A percentile compares a stretch with the other conserved stretches of the same genome.
phyloP scores from a whole-genome alignment of 106 monocot species.

The Vanilla planifolia region DNA sequence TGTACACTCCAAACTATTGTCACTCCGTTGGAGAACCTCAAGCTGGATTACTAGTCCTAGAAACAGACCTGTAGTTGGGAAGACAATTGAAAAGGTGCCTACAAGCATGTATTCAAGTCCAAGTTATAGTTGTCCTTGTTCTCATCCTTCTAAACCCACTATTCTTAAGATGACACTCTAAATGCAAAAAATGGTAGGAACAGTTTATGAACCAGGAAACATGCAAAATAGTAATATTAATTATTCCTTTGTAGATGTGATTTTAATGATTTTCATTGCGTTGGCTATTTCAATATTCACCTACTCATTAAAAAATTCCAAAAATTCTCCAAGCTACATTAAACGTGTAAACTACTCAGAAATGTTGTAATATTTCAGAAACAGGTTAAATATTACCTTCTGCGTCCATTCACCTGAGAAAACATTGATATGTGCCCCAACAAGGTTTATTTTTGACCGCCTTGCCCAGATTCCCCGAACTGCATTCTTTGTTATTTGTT shows the following conservation, averaged over 20 bases:
- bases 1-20: too few relatives aligned
- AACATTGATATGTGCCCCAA: constrained; percentile 98
- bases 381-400: constrained; percentile 39
- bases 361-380: not conserved
- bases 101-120: too few relatives aligned
- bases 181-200: too few relatives aligned
- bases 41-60: too few relatives aligned
- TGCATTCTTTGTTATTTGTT: constrained; percentile 90
- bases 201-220: not conserved
- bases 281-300: not conserved
- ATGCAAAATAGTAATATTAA: not conserved
- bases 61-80: too few relatives aligned
- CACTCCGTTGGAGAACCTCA: too few relatives aligned
- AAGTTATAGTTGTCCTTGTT: too few relatives aligned
- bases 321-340: not conserved
- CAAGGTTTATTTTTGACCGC: constrained; percentile 83
- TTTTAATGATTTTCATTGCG: not conserved
- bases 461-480: constrained; percentile 92
- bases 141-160: too few relatives aligned
- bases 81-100: too few relatives aligned
- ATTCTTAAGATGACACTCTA: too few relatives aligned
- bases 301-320: not conserved
- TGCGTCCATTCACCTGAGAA: constrained; percentile 99
- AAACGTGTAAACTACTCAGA: not conserved
- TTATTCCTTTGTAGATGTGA: not conserved